Evolutionary conservation across 305 asterid genomes (phyloP).

Genomic region (Fraxinus nigra): DNA sequence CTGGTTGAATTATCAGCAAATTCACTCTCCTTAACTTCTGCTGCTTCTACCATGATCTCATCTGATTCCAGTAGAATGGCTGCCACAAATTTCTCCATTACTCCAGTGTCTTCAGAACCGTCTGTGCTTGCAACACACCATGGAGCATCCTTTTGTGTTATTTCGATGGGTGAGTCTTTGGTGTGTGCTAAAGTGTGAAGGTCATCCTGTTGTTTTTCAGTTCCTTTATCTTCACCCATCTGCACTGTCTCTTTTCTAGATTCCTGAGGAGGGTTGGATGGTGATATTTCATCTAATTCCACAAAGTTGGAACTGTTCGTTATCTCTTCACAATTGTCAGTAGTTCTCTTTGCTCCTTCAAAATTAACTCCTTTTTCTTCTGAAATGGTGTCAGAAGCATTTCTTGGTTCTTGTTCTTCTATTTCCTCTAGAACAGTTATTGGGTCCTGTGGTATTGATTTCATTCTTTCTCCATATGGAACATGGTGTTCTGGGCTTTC

Average conservation of each 20-base stretch:
- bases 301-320: conserved; percentile 13
- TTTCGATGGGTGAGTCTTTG: conserved; percentile 18
- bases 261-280: conserved; percentile 21
- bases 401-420: conserved; percentile 21
- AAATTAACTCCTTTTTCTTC: conserved; percentile 21
- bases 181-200: conserved; percentile 21
- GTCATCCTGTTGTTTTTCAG: conserved; percentile 29
- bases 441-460: conserved; percentile 15
- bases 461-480: conserved; percentile 21
- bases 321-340: conserved; percentile 19
- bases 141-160: conserved; percentile 18
- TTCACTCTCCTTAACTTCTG: conserved; percentile 20
- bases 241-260: conserved; percentile 19
- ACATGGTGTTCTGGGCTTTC: conserved; percentile 22
- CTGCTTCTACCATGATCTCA: conserved; percentile 24
- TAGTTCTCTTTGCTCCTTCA: conserved; percentile 17
- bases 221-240: conserved; percentile 24
- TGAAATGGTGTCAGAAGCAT: conserved; percentile 24
- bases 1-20: conserved; percentile 17
- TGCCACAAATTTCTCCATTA: conserved; percentile 25
- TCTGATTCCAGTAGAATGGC: conserved; percentile 22
- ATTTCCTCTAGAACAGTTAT: conserved; percentile 12
- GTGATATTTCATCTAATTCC: conserved; percentile 11
- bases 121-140: conserved; percentile 17
- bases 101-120: conserved; percentile 25